Conservation (phyloP, 768 basidiomycete species). For the Amanita brunnescens region DNA sequence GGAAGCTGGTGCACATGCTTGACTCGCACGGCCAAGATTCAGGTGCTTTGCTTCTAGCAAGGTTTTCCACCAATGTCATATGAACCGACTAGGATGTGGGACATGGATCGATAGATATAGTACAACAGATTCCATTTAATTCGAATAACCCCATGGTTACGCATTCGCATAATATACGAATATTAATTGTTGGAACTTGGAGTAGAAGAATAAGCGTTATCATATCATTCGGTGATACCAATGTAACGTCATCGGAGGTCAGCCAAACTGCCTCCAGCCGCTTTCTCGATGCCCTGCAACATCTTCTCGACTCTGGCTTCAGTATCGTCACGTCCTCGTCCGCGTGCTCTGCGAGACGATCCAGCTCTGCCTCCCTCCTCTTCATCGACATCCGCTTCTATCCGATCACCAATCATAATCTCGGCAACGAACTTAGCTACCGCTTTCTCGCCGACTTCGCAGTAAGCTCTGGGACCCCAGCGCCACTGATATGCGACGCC, state of each 20-base stretch:
- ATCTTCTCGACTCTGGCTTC: slow-evolving; percentile 36
- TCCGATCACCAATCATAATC: slow-evolving; percentile 54
- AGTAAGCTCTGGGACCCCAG: slow-evolving; percentile 77
- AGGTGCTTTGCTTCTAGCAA: slow-evolving; percentile 28
- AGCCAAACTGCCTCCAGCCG: slow-evolving; percentile 49
- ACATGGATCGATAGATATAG: background rate
- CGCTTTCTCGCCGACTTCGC: slow-evolving; percentile 75
- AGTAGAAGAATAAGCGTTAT: too few species aligned
- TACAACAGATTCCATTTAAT: background rate
- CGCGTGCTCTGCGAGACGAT: slow-evolving; percentile 12
- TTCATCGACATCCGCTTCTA: slow-evolving; percentile 23
- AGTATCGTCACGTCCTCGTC: slow-evolving; percentile 16
- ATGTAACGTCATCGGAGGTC: slow-evolving; percentile 23
- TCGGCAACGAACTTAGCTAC: slow-evolving; percentile 71
- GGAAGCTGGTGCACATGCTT: slow-evolving; percentile 42
- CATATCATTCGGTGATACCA: too few species aligned
- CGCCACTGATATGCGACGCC: slow-evolving; percentile 61
- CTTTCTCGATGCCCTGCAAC: slow-evolving; percentile 50
- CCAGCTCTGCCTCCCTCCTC: slow-evolving; percentile 26
- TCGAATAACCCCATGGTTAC: background rate
- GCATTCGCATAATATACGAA: background rate
- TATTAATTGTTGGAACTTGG: background rate
- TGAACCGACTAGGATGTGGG: background rate
- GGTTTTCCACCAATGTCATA: slow-evolving; percentile 9
- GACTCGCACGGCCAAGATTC: slow-evolving; percentile 41